Evolutionary conservation across 148 eudicot genomes (phyloP).

Genomic region (Dianthus caryophyllus): DNA sequence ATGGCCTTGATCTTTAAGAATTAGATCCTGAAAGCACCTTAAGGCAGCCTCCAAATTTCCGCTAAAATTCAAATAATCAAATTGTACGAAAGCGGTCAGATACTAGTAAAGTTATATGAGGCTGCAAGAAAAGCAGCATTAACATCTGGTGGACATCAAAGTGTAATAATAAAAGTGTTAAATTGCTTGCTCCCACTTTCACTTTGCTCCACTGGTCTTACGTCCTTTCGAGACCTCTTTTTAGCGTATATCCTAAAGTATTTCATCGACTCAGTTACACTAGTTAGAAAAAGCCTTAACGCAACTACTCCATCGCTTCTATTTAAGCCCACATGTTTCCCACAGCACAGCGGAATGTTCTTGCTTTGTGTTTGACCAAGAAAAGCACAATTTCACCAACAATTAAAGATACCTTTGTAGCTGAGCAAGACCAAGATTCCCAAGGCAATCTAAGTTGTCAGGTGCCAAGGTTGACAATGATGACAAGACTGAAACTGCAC

Average conservation of each 20-base stretch:
- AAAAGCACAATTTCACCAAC: no score
- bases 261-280: not conserved
- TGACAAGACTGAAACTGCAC: conserved; percentile 78
- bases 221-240: not conserved
- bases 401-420: conserved; percentile 61
- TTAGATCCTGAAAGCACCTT: conserved; percentile 70
- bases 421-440: conserved; percentile 90
- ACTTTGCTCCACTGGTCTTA: conserved; percentile 9
- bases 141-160: not conserved
- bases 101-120: conserved; percentile 18
- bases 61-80: conserved; percentile 37
- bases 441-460: conserved; percentile 89
- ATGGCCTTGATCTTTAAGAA: conserved; percentile 89
- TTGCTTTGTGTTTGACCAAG: not conserved
- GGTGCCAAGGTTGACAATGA: conserved; percentile 62
- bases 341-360: not conserved
- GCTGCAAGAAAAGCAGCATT: conserved; percentile 10
- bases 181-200: not conserved
- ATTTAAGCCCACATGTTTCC: not conserved
- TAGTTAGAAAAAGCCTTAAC: not conserved
- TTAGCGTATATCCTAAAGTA: not conserved
- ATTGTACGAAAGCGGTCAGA: conserved; percentile 6
- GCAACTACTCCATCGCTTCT: not conserved
- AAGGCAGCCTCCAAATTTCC: conserved; percentile 81
- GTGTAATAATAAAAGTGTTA: not conserved